phyloP scores from a whole-genome alignment of 2,329 filamentous ascomycete genomes.

The Purpureocillium lavendulum region DNA sequence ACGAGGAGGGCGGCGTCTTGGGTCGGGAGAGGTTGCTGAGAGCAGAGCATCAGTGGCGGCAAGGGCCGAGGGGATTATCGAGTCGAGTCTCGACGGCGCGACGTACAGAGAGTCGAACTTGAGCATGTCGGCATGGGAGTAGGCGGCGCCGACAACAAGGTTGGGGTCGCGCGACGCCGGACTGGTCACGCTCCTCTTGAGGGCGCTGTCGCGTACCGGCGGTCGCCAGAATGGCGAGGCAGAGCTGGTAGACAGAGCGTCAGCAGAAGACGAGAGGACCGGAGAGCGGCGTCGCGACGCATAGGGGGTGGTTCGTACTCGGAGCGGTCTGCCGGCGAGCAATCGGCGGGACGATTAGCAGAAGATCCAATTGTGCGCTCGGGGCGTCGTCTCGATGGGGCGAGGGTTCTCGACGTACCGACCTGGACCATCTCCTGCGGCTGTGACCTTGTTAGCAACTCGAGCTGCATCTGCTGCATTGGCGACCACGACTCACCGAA shows the following conservation, averaged over 20 bases:
- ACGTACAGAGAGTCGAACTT: conserved; percentile 75
- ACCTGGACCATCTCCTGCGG: conserved; percentile 98
- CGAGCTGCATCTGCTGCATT: conserved; percentile 1
- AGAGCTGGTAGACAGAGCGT: conserved; percentile 46
- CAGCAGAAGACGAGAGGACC: conserved; percentile 12
- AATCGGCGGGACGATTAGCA: conserved; percentile 17
- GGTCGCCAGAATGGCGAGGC: conserved; percentile 82
- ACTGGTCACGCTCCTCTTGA: conserved; percentile 38
- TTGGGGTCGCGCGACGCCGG: conserved; percentile 47
- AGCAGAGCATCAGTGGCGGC: conserved; percentile 2
- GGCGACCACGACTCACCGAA: conserved; percentile 47
- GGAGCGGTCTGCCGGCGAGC: conserved; percentile 42
- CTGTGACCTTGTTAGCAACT: conserved; percentile 28
- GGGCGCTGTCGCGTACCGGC: conserved; percentile 42
- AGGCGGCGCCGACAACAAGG: conserved; percentile 85
- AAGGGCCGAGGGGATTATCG: background rate
- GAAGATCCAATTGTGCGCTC: conserved; percentile 8
- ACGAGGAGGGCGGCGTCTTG: conserved; percentile 64
- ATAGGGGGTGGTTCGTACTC: conserved; percentile 41
- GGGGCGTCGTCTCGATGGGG: conserved; percentile 1
- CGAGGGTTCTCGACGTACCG: conserved; percentile 60
- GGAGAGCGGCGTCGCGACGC: too few species aligned
- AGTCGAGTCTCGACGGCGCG: background rate
- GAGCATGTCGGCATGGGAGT: conserved; percentile 92
- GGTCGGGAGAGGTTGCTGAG: conserved; percentile 53